These are phyloP conservation scores for Trichoderma hamatum DNA, from an alignment of 2,329 filamentous ascomycete genomes.

Conservation along the genomic window DNA sequence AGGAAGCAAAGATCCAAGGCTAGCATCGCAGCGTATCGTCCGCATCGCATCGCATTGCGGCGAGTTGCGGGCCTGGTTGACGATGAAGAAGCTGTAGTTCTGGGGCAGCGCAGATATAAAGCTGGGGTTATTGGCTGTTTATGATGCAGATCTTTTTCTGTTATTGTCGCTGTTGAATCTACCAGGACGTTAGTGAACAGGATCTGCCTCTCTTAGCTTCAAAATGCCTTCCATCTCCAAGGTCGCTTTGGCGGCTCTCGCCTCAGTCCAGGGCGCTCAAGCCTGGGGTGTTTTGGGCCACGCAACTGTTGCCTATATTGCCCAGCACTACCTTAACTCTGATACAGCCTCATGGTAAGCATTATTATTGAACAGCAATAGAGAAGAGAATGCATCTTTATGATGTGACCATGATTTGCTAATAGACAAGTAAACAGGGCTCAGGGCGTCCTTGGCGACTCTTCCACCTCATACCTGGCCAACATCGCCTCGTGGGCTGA, in stretches of 20 bases:
- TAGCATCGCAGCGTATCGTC: background rate
- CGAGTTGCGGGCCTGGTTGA: background rate
- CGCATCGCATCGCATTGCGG: background rate
- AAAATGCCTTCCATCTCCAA: constrained; percentile 28
- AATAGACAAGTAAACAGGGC: constrained; percentile 26
- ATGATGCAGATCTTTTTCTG: background rate
- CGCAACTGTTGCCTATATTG: constrained; percentile 57
- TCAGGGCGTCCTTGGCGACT: constrained; percentile 44
- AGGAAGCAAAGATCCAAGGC: background rate
- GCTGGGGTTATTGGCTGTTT: background rate
- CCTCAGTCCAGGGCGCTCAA: constrained; percentile 27
- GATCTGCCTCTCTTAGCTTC: background rate
- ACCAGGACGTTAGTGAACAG: background rate
- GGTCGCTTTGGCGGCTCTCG: constrained; percentile 27
- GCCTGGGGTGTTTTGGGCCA: constrained; percentile 54
- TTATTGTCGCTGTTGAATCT: background rate
- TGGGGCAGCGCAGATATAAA: background rate
- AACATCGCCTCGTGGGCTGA: constrained; percentile 50
- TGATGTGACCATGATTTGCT: background rate
- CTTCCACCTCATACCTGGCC: constrained; percentile 51
- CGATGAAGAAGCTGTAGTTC: background rate
- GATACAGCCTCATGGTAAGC: constrained; percentile 39
- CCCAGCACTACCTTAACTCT: constrained; percentile 50
- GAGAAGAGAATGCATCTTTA: background rate
- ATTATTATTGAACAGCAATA: background rate